phyloP scores from a whole-genome alignment of 2,329 filamentous ascomycete species.

The Pezicula radicicola region DNA sequence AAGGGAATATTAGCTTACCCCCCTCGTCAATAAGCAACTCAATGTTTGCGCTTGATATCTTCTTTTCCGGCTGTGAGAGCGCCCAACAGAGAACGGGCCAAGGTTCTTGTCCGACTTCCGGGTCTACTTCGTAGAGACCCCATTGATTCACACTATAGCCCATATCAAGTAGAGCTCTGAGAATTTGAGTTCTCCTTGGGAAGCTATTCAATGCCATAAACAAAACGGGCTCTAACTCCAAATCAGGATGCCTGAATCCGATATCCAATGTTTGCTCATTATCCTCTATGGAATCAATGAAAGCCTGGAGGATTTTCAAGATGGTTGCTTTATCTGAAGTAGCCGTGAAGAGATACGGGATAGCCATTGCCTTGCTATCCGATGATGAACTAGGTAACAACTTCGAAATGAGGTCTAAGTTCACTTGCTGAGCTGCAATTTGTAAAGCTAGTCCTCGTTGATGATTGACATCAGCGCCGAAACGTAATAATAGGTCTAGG shows the following conservation, averaged over 20 bases:
- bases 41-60: constrained; percentile 56
- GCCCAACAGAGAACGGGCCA: constrained; percentile 60
- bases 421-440: constrained; percentile 48
- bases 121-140: constrained; percentile 35
- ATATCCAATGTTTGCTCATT: constrained; percentile 42
- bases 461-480: constrained; percentile 52
- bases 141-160: constrained; percentile 45
- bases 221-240: constrained; percentile 41
- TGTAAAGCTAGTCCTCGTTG: constrained; percentile 52
- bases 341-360: constrained; percentile 52
- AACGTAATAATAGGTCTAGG: constrained; percentile 45
- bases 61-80: constrained; percentile 61
- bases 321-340: constrained; percentile 42
- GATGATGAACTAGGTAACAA: constrained; percentile 50
- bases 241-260: constrained; percentile 45
- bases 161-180: constrained; percentile 50
- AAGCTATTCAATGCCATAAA: constrained; percentile 51
- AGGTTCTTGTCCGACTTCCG: constrained; percentile 35
- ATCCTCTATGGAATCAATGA: constrained; percentile 52
- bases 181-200: constrained; percentile 49
- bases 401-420: constrained; percentile 44
- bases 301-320: constrained; percentile 47
- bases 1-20: constrained; percentile 17
- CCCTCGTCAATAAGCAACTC: constrained; percentile 49
- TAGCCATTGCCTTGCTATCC: constrained; percentile 47